phyloP scores from a whole-genome alignment of 768 basidiomycete genomes.

The Punctularia strigosozonata region DNA sequence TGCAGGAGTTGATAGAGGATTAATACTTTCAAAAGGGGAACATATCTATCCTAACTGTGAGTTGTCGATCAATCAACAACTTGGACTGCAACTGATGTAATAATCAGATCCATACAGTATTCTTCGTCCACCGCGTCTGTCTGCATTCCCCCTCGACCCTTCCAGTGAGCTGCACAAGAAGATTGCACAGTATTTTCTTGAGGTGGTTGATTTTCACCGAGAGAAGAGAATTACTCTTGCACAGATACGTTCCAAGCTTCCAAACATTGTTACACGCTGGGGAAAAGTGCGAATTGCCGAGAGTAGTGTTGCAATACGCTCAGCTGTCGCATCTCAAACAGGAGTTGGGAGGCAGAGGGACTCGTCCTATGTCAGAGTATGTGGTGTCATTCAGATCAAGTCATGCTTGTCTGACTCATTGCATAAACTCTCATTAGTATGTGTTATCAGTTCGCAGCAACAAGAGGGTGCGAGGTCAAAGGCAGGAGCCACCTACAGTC shows the following conservation, averaged over 20 bases:
- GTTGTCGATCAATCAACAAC: background rate
- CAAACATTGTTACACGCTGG: conserved; percentile 11
- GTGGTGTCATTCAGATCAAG: background rate
- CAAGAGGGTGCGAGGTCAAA: too few species aligned
- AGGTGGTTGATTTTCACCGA: conserved; percentile 6
- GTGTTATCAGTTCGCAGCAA: conserved; percentile 5
- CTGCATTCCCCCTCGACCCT: conserved; percentile 5
- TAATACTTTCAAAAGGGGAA: conserved; percentile 4
- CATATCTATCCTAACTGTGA: conserved; percentile 4
- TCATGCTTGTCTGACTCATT: background rate
- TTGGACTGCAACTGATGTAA: background rate
- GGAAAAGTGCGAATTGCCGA: conserved; percentile 15
- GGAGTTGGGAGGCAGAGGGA: conserved; percentile 3
- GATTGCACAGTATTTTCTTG: conserved; percentile 11
- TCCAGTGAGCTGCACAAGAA: conserved; percentile 1
- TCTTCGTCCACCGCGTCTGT: conserved; percentile 7
- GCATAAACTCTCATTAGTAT: conserved; percentile 2
- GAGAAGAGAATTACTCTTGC: background rate
- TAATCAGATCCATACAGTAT: conserved; percentile 11
- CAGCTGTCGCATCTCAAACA: background rate
- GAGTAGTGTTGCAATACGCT: conserved; percentile 16
- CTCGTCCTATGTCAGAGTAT: conserved; percentile 10
- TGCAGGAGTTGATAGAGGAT: background rate
- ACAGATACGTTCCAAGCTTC: conserved; percentile 6
- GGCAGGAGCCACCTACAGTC: background rate